Percentiles rank a stretch among this genome's conserved stretches.
phyloP scores from a whole-genome alignment of 1,139 yeast genomes.

The Pichia cactophila region DNA sequence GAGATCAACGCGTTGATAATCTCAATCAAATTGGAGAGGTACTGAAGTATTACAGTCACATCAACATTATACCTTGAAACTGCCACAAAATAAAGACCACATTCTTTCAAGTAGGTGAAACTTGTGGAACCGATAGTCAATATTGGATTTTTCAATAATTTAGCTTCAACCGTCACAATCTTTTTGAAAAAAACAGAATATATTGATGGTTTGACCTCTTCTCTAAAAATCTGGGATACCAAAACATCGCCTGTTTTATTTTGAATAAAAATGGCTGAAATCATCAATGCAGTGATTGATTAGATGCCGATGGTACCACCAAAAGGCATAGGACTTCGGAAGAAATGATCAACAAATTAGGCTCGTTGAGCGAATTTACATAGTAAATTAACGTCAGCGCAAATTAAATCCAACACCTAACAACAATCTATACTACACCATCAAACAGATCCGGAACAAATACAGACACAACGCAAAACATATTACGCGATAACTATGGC shows the following conservation, averaged over 20 bases:
- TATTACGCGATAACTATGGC: constrained; percentile 45
- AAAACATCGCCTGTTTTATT: constrained; percentile 82
- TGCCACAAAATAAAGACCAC: constrained; percentile 72
- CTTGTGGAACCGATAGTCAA: constrained; percentile 90
- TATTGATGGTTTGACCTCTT: constrained; percentile 61
- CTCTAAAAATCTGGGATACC: constrained; percentile 65
- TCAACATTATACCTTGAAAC: constrained; percentile 86
- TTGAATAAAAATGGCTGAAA: constrained; percentile 70
- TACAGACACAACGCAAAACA: neutral
- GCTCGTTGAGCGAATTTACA: neutral
- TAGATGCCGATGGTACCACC: neutral
- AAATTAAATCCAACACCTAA: too few relatives aligned
- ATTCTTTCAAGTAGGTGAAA: constrained; percentile 69
- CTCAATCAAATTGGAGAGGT: constrained; percentile 19
- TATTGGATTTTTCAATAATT: constrained; percentile 65
- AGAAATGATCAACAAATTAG: too few relatives aligned
- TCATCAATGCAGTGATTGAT: constrained; percentile 40
- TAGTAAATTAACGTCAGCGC: too few relatives aligned
- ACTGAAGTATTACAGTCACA: constrained; percentile 37
- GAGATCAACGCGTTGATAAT: neutral
- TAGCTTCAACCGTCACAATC: constrained; percentile 69
- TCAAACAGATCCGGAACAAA: neutral
- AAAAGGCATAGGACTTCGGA: too few relatives aligned
- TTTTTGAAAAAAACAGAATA: constrained; percentile 71
- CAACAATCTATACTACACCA: too few relatives aligned